Evolutionary conservation across 257 asterid genomes (phyloP).

Genomic region (Hygrophila difformis): DNA sequence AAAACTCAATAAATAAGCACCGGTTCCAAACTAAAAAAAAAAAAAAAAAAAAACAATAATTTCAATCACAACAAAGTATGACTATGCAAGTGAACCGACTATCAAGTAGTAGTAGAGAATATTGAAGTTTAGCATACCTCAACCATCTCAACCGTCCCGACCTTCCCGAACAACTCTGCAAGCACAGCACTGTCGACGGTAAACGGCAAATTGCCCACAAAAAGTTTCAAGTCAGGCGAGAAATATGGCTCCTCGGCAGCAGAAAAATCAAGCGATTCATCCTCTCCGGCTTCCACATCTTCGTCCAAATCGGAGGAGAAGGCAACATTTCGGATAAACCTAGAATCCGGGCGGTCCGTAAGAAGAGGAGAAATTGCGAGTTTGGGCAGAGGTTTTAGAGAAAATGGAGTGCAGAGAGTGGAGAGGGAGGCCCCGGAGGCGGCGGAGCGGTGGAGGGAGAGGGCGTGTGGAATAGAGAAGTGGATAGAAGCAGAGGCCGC

Average conservation of each 20-base stretch:
- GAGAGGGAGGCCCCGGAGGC: conserved; percentile 20
- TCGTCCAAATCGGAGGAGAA: conserved; percentile 52
- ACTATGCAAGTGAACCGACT: not conserved
- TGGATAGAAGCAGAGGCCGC: conserved; percentile 45
- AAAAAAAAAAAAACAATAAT: too few species aligned
- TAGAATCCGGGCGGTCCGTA: conserved; percentile 12
- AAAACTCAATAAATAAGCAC: too few species aligned
- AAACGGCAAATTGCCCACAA: conserved; percentile 84
- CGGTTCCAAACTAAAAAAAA: too few species aligned
- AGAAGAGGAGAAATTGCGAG: conserved; percentile 22
- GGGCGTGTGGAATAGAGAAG: conserved; percentile 54
- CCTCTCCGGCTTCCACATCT: conserved; percentile 28
- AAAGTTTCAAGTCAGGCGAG: conserved; percentile 65
- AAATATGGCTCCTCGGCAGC: conserved; percentile 21
- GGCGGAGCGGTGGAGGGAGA: conserved; percentile 24
- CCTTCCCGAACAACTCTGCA: conserved; percentile 70
- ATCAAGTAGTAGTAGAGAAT: not conserved
- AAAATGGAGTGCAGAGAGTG: conserved; percentile 25
- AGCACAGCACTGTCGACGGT: conserved; percentile 65
- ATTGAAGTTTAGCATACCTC: conserved; percentile 38
- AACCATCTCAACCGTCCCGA: conserved; percentile 85
- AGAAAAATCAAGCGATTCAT: conserved; percentile 11
- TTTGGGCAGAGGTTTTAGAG: conserved; percentile 34
- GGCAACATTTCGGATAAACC: conserved; percentile 40
- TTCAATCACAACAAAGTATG: conserved; percentile 2